Conservation (phyloP, 495 filamentous ascomycete genomes). For the Friedmanniomyces endolithicus region DNA sequence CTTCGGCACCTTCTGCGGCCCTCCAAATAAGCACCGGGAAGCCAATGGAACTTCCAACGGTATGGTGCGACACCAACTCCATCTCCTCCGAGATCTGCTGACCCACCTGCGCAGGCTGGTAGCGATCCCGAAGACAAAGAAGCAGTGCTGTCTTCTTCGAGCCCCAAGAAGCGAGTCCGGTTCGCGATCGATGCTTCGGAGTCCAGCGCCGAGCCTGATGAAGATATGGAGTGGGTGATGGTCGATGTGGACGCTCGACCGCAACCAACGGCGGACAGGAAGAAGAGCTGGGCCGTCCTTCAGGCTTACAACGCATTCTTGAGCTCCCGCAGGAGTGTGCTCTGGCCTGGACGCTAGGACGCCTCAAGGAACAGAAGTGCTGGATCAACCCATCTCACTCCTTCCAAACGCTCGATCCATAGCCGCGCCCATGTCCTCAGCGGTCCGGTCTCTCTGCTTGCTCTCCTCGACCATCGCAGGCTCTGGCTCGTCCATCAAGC, state of each 20-base stretch:
- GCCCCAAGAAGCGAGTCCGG: background rate
- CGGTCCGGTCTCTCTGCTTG: constrained; percentile 27
- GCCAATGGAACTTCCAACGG: too few relatives aligned
- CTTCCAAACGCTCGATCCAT: constrained; percentile 82
- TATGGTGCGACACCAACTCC: too few relatives aligned
- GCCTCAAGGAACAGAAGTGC: too few relatives aligned
- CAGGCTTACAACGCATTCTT: background rate
- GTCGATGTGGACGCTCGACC: background rate
- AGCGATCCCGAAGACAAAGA: too few relatives aligned
- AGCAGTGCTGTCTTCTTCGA: background rate
- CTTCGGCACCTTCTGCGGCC: background rate
- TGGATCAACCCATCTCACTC: constrained; percentile 22
- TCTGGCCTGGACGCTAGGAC: background rate
- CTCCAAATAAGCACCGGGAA: too few relatives aligned
- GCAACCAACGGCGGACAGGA: background rate
- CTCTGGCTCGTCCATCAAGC: constrained; percentile 27
- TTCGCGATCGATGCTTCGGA: background rate
- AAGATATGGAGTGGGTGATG: background rate
- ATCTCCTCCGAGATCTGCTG: too few relatives aligned
- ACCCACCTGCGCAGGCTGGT: too few relatives aligned
- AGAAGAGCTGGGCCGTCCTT: background rate
- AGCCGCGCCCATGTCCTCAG: constrained; percentile 48
- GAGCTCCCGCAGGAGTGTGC: background rate
- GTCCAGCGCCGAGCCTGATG: too few relatives aligned
- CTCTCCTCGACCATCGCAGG: constrained; percentile 36